Evolutionary conservation across 345 rosid genomes (phyloP).

Genomic region (Angophora floribunda): DNA sequence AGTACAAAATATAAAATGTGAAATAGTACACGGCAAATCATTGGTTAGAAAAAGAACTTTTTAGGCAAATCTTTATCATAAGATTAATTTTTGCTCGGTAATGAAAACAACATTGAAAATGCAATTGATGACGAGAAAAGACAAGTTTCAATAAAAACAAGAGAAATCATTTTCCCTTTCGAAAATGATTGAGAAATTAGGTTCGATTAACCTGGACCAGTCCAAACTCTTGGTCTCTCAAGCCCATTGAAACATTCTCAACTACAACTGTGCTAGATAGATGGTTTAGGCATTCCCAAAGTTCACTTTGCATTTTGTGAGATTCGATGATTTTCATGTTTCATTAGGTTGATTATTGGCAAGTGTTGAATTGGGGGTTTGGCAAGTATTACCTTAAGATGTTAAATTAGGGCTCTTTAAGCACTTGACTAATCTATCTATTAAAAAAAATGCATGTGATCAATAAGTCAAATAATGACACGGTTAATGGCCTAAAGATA

Average conservation of each 20-base stretch:
- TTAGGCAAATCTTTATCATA: too few relatives aligned
- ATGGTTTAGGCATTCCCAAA: neutral
- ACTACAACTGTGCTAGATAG: too few relatives aligned
- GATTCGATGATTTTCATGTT: neutral
- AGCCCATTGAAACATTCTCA: too few relatives aligned
- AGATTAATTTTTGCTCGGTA: neutral
- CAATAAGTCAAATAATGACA: constrained; percentile 26
- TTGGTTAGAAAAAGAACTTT: too few relatives aligned
- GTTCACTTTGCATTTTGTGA: fast-evolving
- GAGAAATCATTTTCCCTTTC: fast-evolving
- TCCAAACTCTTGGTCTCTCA: too few relatives aligned
- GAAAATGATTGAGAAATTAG: neutral
- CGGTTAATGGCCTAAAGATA: constrained; percentile 74
- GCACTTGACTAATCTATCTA: neutral
- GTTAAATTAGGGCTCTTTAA: neutral
- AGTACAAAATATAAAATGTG: neutral
- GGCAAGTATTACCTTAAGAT: neutral
- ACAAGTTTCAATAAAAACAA: fast-evolving
- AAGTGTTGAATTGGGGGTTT: neutral
- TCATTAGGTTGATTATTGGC: fast-evolving
- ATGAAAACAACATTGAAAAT: neutral
- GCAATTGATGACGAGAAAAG: neutral
- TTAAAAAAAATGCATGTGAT: too few relatives aligned
- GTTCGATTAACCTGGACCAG: neutral
- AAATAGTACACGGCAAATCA: neutral